Evolutionary conservation across 345 rosid species (phyloP), one percentile per base, ranked within the genome.

Genomic region (Fremontodendron californicum): DNA sequence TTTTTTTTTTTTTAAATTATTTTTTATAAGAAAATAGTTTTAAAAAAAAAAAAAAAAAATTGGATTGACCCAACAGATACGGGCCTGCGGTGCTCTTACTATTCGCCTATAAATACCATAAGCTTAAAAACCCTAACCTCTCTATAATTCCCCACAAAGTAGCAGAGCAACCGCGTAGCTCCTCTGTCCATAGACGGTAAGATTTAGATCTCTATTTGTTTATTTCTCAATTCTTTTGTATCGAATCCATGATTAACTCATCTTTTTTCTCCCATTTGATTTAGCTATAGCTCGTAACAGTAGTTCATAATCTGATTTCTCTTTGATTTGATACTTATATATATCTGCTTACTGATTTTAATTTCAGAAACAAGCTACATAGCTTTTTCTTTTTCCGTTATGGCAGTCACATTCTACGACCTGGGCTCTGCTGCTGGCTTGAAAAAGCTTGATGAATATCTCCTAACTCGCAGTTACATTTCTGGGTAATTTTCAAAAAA

Each of bases 381-480:
- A 48, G 1, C 3, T 61, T 13, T 15, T 31, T 4, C 1, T 45
- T 39, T 10, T 3, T 40, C 40, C 54, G 78, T 71, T 27, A 91
- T 91, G 96, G 93, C 90, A 4, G 84, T 86, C 58, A 5, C 91
- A 2, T 86, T 91, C 80, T 4, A 54, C 35, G 79, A 86, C 57
- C 80, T 90, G 8, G 77, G 78, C 69, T 88, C 93, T 0, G 80
- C 79, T 5, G 71, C 91, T 29, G 96, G 96, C 25, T 81, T 91
- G 85, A 90, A 91, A 83, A 87, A 87, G 58, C 89, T 91, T 9
- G 90, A 91, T 74, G 91, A 82, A 19, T 87, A 84, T 80, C 92
- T 91, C 29, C 91, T 91, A 45, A 77, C 92, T 39, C 92, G 92
- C 73, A 91, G 96, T 71, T 91, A 91, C 74, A 87, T 91, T 57